phyloP scores from a whole-genome alignment of 1,139 yeast genomes.

The Debaryomyces sp. region DNA sequence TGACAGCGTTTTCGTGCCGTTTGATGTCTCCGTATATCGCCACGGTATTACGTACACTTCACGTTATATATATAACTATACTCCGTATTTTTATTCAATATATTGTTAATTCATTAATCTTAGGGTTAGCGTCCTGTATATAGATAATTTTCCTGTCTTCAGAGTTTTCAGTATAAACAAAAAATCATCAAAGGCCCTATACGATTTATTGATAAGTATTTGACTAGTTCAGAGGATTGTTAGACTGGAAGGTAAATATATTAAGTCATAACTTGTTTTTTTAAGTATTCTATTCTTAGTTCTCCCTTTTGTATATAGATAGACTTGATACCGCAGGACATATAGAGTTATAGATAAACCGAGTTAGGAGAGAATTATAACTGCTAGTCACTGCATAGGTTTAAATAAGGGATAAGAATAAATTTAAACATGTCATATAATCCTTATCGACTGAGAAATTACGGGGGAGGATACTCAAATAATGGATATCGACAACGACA shows the following conservation, averaged over 20 bases:
- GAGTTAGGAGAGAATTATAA: background rate
- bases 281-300: background rate
- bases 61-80: background rate
- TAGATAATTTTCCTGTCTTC: background rate
- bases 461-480: conserved; percentile 15
- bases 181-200: background rate
- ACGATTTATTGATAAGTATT: background rate
- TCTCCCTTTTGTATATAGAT: conserved; percentile 2
- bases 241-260: background rate
- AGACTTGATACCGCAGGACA: conserved; percentile 1
- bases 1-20: background rate
- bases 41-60: background rate
- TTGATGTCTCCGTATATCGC: background rate
- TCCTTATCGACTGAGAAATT: conserved; percentile 16
- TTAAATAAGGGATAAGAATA: background rate
- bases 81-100: conserved; percentile 1
- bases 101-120: background rate
- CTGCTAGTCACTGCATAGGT: background rate
- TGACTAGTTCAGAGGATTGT: background rate
- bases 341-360: conserved; percentile 3
- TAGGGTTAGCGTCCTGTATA: background rate
- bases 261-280: background rate
- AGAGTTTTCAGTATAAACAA: conserved; percentile 6
- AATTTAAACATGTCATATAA: conserved; percentile 16
- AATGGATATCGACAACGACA: conserved; percentile 10